Evolutionary conservation across 805 yeast genomes (phyloP).

Genomic region (Zygosaccharomyces gambellarensis): DNA sequence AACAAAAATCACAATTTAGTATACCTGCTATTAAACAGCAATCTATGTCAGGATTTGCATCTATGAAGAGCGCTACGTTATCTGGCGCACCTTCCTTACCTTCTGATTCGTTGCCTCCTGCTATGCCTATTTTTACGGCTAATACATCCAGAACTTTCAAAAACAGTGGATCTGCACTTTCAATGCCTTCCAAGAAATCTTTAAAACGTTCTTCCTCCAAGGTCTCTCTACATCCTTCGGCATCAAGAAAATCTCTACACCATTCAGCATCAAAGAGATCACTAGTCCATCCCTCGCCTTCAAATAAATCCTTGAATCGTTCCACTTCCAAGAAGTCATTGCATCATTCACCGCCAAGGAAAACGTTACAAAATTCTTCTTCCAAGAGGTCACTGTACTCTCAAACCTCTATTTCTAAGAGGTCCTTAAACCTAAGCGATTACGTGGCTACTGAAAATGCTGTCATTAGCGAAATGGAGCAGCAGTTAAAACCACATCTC

Average conservation of each 20-base stretch:
- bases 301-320: constrained; percentile 1
- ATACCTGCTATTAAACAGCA: constrained; percentile 19
- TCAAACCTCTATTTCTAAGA: constrained; percentile 33
- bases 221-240: constrained; percentile 5
- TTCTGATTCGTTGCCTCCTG: constrained; percentile 15
- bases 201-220: constrained; percentile 13
- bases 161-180: constrained; percentile 19
- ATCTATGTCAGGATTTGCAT: not conserved
- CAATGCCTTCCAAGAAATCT: constrained; percentile 19
- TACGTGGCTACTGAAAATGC: constrained; percentile 18
- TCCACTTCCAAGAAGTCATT: constrained; percentile 22
- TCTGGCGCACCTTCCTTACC: constrained; percentile 12
- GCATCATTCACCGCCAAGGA: constrained; percentile 11
- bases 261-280: constrained; percentile 16
- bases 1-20: constrained; percentile 33
- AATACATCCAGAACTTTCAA: constrained; percentile 29
- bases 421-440: constrained; percentile 33
- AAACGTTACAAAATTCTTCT: constrained; percentile 29
- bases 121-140: constrained; percentile 24
- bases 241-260: constrained; percentile 11
- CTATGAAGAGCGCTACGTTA: not conserved
- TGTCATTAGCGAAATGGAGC: not conserved
- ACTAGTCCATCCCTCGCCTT: constrained; percentile 9
- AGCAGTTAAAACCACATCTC: constrained; percentile 18
- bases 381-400: constrained; percentile 34